These are phyloP conservation scores for Dendrobium officinale DNA, from an alignment of 106 monocot genomes.

Conservation along the genomic window DNA sequence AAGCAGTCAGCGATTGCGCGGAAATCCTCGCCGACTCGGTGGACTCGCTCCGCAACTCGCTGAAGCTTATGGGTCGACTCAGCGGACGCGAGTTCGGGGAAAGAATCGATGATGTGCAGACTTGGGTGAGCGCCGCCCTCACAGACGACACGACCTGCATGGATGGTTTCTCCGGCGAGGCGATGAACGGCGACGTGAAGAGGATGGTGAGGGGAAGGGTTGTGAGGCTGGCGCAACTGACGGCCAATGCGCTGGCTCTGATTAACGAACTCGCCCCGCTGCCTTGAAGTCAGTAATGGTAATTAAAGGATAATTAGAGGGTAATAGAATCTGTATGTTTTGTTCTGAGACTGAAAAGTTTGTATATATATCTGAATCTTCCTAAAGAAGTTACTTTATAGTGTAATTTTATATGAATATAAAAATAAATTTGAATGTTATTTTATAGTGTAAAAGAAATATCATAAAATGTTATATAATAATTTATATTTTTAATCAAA, in stretches of 20 bases:
- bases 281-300: too few species aligned
- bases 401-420: too few species aligned
- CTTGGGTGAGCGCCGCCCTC: conserved; percentile 33
- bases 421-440: too few species aligned
- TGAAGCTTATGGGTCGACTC: conserved; percentile 3
- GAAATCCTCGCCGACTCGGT: conserved; percentile 14
- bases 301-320: too few species aligned
- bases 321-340: too few species aligned
- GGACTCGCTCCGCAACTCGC: conserved; percentile 2
- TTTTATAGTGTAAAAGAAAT: too few species aligned
- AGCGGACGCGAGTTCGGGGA: not conserved
- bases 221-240: conserved; percentile 1
- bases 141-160: conserved; percentile 27
- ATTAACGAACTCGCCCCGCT: not conserved
- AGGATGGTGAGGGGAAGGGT: not conserved
- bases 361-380: too few species aligned
- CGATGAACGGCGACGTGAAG: not conserved
- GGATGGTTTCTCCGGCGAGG: conserved; percentile 11
- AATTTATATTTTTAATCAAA: too few species aligned
- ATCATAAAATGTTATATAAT: too few species aligned
- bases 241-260: conserved; percentile 25
- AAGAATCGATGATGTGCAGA: conserved; percentile 11
- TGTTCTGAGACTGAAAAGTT: too few species aligned
- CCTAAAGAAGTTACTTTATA: too few species aligned
- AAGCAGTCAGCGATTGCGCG: conserved; percentile 17